Percentiles rank a stretch among this genome's conserved stretches.
Conservation (phyloP, 306 rosid genomes). For the Vigna reflexopilosa region DNA sequence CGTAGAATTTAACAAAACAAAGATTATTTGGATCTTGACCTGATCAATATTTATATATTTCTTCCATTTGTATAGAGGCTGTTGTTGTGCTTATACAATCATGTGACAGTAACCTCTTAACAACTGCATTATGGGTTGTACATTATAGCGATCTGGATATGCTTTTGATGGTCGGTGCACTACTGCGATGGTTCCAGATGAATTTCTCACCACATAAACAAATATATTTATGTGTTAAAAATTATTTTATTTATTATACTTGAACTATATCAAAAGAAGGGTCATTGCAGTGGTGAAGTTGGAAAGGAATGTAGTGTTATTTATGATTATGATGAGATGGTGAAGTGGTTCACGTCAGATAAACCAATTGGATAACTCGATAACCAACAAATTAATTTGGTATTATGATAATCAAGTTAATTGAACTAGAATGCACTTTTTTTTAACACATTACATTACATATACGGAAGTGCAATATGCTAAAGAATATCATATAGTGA, state of each 20-base stretch:
- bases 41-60: background rate
- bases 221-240: background rate
- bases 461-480: background rate
- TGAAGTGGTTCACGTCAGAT: background rate
- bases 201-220: background rate
- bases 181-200: background rate
- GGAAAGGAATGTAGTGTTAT: background rate
- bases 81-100: background rate
- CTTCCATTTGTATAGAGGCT: background rate
- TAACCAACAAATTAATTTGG: background rate
- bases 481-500: background rate
- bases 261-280: background rate
- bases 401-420: background rate
- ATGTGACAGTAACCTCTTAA: conserved; percentile 34
- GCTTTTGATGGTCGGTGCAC: conserved; percentile 1
- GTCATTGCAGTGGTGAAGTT: background rate
- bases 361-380: conserved; percentile 8
- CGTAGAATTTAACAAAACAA: background rate
- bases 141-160: background rate
- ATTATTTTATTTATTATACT: background rate
- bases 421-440: background rate
- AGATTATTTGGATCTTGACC: background rate
- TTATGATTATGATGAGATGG: conserved; percentile 11
- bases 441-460: background rate
- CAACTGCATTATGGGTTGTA: conserved; percentile 23